A percentile compares a stretch with the other conserved stretches of the same genome.
Evolutionary conservation across 768 basidiomycete species (phyloP).

Genomic region (Chlorophyllum brunneum): DNA sequence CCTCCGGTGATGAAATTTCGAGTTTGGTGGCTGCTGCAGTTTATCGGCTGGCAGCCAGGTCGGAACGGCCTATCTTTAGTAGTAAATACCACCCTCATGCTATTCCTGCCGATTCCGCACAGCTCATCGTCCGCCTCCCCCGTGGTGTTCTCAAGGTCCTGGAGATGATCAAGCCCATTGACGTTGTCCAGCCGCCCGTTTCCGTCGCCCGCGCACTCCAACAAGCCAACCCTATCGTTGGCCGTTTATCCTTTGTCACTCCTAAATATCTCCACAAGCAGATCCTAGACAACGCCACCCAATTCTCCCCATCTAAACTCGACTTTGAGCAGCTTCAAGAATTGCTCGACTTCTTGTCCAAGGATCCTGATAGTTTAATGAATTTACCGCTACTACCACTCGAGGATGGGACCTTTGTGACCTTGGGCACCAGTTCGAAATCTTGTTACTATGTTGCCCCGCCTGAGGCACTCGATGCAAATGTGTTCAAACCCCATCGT

Average conservation of each 20-base stretch:
- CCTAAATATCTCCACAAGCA: constrained; percentile 7
- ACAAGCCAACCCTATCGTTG: not conserved
- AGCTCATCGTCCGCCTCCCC: not conserved
- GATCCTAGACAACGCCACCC: not conserved
- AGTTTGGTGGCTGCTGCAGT: constrained; percentile 3
- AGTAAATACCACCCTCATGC: not conserved
- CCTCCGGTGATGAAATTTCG: constrained; percentile 16
- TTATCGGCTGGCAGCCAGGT: not conserved
- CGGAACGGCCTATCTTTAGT: constrained; percentile 5
- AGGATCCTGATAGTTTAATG: constrained; percentile 19
- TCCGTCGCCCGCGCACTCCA: not conserved
- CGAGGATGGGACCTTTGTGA: constrained; percentile 27
- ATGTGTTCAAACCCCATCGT: constrained; percentile 21
- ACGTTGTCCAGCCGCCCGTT: not conserved
- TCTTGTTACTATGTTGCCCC: constrained; percentile 28
- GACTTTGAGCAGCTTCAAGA: constrained; percentile 19
- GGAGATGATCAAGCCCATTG: not conserved
- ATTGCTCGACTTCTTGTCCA: constrained; percentile 25
- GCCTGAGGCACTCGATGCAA: constrained; percentile 1
- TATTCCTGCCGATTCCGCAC: constrained; percentile 8
- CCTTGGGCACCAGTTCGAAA: constrained; percentile 17
- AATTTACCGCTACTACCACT: constrained; percentile 34
- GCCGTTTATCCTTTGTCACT: not conserved
- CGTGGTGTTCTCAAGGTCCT: not conserved
- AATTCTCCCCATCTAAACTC: constrained; percentile 19